phyloP scores from a whole-genome alignment of 139 green algal species.

The Protoeuglena noctilucae region DNA sequence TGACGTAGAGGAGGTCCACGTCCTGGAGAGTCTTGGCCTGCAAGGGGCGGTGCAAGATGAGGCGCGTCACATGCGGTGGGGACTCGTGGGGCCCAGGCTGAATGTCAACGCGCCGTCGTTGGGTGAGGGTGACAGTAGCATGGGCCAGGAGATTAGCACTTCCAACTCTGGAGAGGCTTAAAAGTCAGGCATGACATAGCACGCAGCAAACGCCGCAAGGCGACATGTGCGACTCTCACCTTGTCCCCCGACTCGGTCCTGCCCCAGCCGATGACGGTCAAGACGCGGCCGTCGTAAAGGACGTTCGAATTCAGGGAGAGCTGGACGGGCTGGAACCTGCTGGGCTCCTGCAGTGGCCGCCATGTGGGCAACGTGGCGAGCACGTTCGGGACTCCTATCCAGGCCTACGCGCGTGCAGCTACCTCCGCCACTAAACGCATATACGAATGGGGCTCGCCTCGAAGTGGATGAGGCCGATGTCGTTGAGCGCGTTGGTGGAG shows the following conservation, averaged over 20 bases:
- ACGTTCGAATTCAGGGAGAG: background rate
- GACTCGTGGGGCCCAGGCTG: too few relatives aligned
- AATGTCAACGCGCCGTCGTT: too few relatives aligned
- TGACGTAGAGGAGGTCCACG: background rate
- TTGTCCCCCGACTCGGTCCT: background rate
- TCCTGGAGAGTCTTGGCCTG: background rate
- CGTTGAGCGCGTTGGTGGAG: background rate
- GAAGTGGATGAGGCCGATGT: background rate
- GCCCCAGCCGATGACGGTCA: constrained; percentile 3
- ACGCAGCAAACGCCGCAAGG: too few relatives aligned
- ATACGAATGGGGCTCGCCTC: too few relatives aligned
- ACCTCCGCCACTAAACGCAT: too few relatives aligned
- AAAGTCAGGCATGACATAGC: too few relatives aligned
- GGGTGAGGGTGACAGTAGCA: too few relatives aligned
- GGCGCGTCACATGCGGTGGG: too few relatives aligned
- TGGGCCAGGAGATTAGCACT: too few relatives aligned
- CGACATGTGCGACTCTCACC: too few relatives aligned
- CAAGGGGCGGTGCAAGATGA: too few relatives aligned
- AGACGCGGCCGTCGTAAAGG: background rate
- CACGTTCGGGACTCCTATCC: background rate
- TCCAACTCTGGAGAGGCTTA: too few relatives aligned
- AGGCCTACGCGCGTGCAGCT: background rate
- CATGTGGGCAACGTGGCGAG: background rate
- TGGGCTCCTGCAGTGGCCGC: background rate
- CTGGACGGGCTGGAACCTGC: background rate